phyloP scores from a whole-genome alignment of 768 basidiomycete species.

The Strobilomyces dryophilus region DNA sequence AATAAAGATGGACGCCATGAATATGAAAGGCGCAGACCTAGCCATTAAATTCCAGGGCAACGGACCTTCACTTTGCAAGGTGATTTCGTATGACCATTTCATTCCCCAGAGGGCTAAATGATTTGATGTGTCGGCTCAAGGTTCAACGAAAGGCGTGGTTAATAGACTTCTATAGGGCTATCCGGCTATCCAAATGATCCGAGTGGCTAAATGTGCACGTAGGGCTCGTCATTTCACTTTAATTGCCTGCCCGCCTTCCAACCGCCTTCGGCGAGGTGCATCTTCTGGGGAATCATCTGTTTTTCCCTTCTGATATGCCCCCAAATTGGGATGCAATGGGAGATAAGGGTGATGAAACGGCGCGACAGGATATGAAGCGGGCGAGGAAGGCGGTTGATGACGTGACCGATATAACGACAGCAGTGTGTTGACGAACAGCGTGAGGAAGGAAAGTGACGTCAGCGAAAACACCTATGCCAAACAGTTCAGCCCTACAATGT shows the following conservation, averaged over 20 bases:
- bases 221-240: constrained; percentile 47
- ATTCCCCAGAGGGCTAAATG: constrained; percentile 22
- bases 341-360: constrained; percentile 49
- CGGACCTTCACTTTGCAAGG: constrained; percentile 12
- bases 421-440: constrained; percentile 77
- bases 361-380: constrained; percentile 36
- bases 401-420: constrained; percentile 73
- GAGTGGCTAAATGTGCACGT: constrained; percentile 19
- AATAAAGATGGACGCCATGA: not conserved
- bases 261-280: constrained; percentile 48
- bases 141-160: constrained; percentile 18
- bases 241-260: constrained; percentile 51
- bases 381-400: constrained; percentile 44
- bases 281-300: constrained; percentile 33
- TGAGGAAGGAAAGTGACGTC: constrained; percentile 72
- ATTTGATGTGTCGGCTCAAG: constrained; percentile 18
- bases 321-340: constrained; percentile 48
- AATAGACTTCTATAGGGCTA: constrained; percentile 21
- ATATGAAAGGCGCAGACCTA: constrained; percentile 10
- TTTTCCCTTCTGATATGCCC: constrained; percentile 37
- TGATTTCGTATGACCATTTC: constrained; percentile 7
- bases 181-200: constrained; percentile 25
- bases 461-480: constrained; percentile 60
- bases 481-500: constrained; percentile 17
- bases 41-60: constrained; percentile 8